Base-by-base conservation (phyloP, 2,329 filamentous ascomycete species). In the Colletotrichum gloeosporioides region DNA sequence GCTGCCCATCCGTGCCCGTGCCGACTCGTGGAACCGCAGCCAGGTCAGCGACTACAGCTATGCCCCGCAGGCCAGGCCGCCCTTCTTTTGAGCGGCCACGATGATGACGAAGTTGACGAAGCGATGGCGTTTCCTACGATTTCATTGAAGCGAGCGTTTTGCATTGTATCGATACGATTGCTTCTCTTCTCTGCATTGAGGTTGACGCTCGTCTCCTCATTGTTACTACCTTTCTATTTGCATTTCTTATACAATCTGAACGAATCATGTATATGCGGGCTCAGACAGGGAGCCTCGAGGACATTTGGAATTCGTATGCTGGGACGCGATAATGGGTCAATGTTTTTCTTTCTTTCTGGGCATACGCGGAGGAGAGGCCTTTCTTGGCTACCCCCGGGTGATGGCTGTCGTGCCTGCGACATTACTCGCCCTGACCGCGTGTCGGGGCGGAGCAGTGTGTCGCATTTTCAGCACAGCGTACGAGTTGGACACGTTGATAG, bases 1-100 rank as follows among this genome's bases (percentile, higher is more conserved):
- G 10, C 84, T 89, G 13, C 82, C 87, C 31, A 82, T 86, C 76
- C 89, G 87, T 63, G 82, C 82, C 72, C 89, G 88, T 71, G 86
- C 89, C 4, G 86, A 87, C 73, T 89, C 89, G 18, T 88, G 83
- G 78, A 79, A 82, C 3, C 84, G 84, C 27, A 75, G 78, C 61
- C 72, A 68, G 39, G 75, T 69, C 27, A 76, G 73, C 59, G 78
- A 75, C 16, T 81, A 82, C 57, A 57, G 71, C 6, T 80, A 80
- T 27, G 49, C 39, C 4, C 27, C 53, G 22, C 31, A 61, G 25
- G 57, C 29, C 27, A 59, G 78, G 75, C 57, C 73, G 10, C 64
- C 76, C 10, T 76, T 78, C 67, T 73, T 66, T 27, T 77, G 22
- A 77, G 77, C 36, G 70, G 69, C 12, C 64, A 71, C 78, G 75